These are phyloP conservation scores for Penicillium sp. DNA, from an alignment of 2,329 filamentous ascomycete genomes.

Conservation along the genomic window DNA sequence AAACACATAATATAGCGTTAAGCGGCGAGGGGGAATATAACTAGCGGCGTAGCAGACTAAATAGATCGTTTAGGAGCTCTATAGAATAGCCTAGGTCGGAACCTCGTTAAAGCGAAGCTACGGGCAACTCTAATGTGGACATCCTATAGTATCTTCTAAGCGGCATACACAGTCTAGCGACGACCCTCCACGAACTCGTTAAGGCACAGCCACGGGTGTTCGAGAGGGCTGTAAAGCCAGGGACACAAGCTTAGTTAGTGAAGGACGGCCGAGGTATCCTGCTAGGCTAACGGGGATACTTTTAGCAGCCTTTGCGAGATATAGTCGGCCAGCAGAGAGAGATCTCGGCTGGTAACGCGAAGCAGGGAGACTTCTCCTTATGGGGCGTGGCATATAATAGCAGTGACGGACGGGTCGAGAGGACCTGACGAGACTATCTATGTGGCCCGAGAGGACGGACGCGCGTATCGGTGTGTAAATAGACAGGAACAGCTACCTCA, in stretches of 20 bases:
- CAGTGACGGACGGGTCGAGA: conserved; percentile 4
- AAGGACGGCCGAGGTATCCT: conserved; percentile 12
- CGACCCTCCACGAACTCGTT: conserved; percentile 19
- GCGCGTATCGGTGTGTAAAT: conserved; percentile 13
- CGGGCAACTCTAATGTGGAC: conserved; percentile 18
- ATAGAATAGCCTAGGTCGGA: not conserved
- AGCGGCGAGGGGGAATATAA: too few species aligned
- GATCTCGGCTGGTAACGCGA: conserved; percentile 2
- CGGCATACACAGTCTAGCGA: conserved; percentile 14
- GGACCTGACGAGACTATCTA: conserved; percentile 12
- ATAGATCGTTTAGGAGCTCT: not conserved
- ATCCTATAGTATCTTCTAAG: conserved; percentile 10
- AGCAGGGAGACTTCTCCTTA: not conserved
- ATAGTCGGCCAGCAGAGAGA: conserved; percentile 2
- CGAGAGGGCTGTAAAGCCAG: conserved; percentile 14
- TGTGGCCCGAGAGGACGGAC: conserved; percentile 13
- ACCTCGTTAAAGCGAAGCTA: conserved; percentile 16
- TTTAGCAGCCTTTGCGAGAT: conserved; percentile 2
- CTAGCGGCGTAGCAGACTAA: too few species aligned
- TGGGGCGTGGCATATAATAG: conserved; percentile 1
- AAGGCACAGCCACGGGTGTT: conserved; percentile 15
- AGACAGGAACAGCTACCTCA: conserved; percentile 9
- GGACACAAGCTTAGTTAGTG: conserved; percentile 14
- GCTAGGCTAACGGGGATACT: conserved; percentile 9
- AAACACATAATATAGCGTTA: too few species aligned